phyloP scores from a whole-genome alignment of 768 basidiomycete species.

The Ramaria sp. region DNA sequence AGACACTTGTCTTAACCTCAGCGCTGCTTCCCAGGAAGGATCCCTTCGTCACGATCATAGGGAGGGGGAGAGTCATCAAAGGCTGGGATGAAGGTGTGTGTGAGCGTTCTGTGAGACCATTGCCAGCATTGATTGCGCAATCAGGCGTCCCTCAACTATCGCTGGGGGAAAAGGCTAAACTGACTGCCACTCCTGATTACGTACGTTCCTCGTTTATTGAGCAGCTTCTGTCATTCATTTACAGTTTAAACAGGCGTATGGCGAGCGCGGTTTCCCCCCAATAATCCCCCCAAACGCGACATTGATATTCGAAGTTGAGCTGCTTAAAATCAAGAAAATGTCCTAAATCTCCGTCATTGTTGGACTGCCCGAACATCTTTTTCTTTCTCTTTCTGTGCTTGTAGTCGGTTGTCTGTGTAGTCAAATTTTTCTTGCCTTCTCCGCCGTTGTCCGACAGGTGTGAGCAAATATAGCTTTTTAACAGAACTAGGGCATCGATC shows the following conservation, averaged over 20 bases:
- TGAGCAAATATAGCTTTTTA: no score
- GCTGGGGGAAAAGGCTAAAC: conserved; percentile 57
- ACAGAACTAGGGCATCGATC: no score
- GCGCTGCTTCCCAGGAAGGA: conserved; percentile 27
- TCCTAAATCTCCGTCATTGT: conserved; percentile 14
- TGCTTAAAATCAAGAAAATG: conserved; percentile 67
- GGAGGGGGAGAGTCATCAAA: conserved; percentile 73
- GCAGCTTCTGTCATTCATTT: conserved; percentile 8
- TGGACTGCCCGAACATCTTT: not conserved
- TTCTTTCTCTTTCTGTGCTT: not conserved
- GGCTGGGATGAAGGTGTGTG: conserved; percentile 83
- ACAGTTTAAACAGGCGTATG: conserved; percentile 45
- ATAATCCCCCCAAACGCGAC: conserved; percentile 69
- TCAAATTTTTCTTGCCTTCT: not conserved
- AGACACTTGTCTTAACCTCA: not conserved
- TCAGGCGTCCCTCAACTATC: conserved; percentile 71
- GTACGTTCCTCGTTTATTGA: conserved; percentile 32
- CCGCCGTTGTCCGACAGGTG: not conserved
- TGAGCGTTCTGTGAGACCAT: conserved; percentile 14
- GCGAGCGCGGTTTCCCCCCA: conserved; percentile 62
- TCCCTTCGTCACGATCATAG: conserved; percentile 64
- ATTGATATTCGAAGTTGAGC: conserved; percentile 76
- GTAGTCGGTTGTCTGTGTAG: not conserved
- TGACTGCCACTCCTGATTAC: conserved; percentile 66
- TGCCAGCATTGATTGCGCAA: conserved; percentile 10